phyloP scores from a whole-genome alignment of 2,329 filamentous ascomycete genomes.

The Trichoderma gracile region DNA sequence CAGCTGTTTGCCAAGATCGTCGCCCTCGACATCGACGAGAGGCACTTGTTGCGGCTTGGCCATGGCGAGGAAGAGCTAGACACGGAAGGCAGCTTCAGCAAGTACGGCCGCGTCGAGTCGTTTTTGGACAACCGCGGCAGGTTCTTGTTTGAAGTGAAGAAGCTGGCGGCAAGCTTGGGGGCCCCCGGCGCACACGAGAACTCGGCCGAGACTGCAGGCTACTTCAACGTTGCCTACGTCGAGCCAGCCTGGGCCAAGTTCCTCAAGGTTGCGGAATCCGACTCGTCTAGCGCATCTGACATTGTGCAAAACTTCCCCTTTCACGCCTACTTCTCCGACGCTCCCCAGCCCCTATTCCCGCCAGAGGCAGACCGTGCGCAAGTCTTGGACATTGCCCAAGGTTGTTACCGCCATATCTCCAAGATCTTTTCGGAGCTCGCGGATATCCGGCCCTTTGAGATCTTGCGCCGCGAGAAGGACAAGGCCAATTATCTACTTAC shows the following conservation, averaged over 20 bases:
- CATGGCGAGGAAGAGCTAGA: conserved; percentile 94
- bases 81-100: conserved; percentile 85
- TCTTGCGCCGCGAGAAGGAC: conserved; percentile 82
- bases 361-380: conserved; percentile 62
- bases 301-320: conserved; percentile 82
- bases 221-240: conserved; percentile 92
- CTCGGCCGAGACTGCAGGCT: conserved; percentile 94
- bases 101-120: conserved; percentile 90
- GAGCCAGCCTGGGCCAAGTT: conserved; percentile 87
- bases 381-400: conserved; percentile 73
- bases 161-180: conserved; percentile 78
- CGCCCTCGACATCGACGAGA: conserved; percentile 91
- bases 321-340: conserved; percentile 80
- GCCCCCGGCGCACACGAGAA: conserved; percentile 93
- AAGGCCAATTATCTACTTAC: conserved; percentile 95
- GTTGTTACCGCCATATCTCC: conserved; percentile 84
- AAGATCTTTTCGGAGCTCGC: conserved; percentile 91
- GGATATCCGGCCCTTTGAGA: conserved; percentile 93
- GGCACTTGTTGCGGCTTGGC: conserved; percentile 86
- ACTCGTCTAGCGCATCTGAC: conserved; percentile 58
- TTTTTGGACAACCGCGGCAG: conserved; percentile 84
- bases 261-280: conserved; percentile 57
- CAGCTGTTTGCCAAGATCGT: conserved; percentile 98
- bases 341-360: conserved; percentile 83
- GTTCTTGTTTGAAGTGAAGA: conserved; percentile 80